These are phyloP conservation scores for Dactylellina parvicollis DNA, from an alignment of 2,329 filamentous ascomycete genomes.

Conservation along the genomic window DNA sequence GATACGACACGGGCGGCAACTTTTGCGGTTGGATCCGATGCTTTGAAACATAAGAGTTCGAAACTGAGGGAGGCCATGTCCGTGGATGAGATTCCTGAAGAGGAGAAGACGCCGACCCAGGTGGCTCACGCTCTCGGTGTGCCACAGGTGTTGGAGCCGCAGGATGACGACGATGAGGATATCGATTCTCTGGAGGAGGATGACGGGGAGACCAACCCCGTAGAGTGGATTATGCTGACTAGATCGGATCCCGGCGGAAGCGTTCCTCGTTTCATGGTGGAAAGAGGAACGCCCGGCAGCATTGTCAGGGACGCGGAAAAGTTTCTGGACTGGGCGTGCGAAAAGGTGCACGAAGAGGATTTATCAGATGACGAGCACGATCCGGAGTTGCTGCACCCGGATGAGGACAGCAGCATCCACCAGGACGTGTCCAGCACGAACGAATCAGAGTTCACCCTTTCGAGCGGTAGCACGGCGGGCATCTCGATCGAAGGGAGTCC, in stretches of 20 bases:
- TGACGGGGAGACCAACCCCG: constrained; percentile 68
- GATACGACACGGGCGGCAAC: not conserved
- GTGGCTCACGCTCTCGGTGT: no score
- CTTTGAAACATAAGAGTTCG: constrained; percentile 12
- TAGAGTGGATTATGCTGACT: constrained; percentile 95
- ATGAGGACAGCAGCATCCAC: constrained; percentile 13
- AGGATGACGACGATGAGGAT: constrained; percentile 62
- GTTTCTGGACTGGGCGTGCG: constrained; percentile 80
- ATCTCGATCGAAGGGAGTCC: constrained; percentile 51
- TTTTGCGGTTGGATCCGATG: not conserved
- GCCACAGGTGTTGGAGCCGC: constrained; percentile 46
- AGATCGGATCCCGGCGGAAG: constrained; percentile 87
- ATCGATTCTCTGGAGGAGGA: constrained; percentile 58
- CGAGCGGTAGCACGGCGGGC: constrained; percentile 6
- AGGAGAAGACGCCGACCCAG: constrained; percentile 8
- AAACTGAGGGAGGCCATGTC: constrained; percentile 38
- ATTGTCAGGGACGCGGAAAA: constrained; percentile 82
- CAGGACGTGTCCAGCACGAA: constrained; percentile 15
- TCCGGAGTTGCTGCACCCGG: constrained; percentile 27
- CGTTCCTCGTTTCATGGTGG: constrained; percentile 90
- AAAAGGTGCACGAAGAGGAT: constrained; percentile 62
- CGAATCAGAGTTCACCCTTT: constrained; percentile 29
- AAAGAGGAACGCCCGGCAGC: constrained; percentile 82
- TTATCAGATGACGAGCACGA: constrained; percentile 54
- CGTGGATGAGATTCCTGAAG: constrained; percentile 34